A percentile compares a stretch with the other conserved stretches of the same genome.
Conservation (phyloP, 148 eudicot genomes). For the Simmondsia chinensis region DNA sequence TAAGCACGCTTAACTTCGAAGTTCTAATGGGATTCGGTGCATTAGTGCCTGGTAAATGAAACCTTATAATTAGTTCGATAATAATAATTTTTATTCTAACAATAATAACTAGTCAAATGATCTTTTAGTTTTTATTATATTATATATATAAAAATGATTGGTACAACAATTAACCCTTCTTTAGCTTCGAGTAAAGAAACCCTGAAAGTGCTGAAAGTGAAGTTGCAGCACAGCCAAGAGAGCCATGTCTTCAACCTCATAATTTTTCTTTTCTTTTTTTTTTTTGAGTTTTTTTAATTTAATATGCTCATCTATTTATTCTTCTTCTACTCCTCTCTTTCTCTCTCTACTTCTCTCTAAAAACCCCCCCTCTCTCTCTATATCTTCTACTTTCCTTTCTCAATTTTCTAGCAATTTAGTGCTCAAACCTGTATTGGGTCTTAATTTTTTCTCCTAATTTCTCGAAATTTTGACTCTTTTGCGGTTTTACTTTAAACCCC, state of each 20-base stretch:
- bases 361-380: neutral
- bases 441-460: constrained; percentile 2
- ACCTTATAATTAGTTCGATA: too few relatives aligned
- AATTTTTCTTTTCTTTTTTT: constrained; percentile 3
- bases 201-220: constrained; percentile 7
- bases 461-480: constrained; percentile 8
- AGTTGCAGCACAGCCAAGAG: constrained; percentile 12
- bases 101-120: too few relatives aligned
- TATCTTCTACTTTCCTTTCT: neutral
- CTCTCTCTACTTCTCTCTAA: constrained; percentile 5
- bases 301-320: constrained; percentile 7
- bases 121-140: too few relatives aligned
- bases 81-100: too few relatives aligned
- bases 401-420: too few relatives aligned
- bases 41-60: too few relatives aligned
- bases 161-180: too few relatives aligned
- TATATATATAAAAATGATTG: too few relatives aligned
- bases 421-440: constrained; percentile 14
- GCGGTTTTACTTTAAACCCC: too few relatives aligned
- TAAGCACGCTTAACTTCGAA: too few relatives aligned
- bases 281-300: neutral
- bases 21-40: too few relatives aligned
- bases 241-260: constrained; percentile 22
- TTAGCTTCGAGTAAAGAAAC: neutral
- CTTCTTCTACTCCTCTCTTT: constrained; percentile 10